Conservation (phyloP, 495 filamentous ascomycete genomes). For the Podospora anserina region DNA sequence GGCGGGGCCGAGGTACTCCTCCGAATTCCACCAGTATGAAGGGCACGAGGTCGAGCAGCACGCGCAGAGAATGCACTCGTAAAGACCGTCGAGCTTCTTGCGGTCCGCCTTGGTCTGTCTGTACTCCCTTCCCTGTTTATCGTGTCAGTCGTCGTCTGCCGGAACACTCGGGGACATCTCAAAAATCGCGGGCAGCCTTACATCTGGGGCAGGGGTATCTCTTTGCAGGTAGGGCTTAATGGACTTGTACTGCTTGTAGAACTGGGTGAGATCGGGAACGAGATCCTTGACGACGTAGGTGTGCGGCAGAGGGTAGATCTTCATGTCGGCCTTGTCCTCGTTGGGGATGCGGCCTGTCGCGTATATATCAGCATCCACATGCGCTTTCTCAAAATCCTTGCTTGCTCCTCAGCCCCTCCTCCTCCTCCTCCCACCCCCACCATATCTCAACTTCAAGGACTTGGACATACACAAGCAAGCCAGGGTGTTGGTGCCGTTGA, state of each 20-base stretch:
- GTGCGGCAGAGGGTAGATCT: conserved; percentile 98
- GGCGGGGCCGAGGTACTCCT: conserved; percentile 96
- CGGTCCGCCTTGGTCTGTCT: conserved; percentile 85
- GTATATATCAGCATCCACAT: conserved; percentile 8
- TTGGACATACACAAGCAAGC: conserved; percentile 88
- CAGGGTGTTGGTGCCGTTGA: conserved; percentile 93
- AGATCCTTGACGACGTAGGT: conserved; percentile 99
- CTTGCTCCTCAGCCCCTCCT: neutral
- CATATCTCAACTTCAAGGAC: conserved; percentile 4
- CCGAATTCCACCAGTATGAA: conserved; percentile 98
- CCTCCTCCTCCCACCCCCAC: neutral
- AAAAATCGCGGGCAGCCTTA: conserved; percentile 38
- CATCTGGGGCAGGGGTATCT: conserved; percentile 70
- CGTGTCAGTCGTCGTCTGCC: conserved; percentile 17
- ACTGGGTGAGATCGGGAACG: conserved; percentile 92
- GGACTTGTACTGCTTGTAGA: conserved; percentile 99
- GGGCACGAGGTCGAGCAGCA: conserved; percentile 99
- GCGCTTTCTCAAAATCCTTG: neutral
- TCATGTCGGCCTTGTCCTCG: conserved; percentile 72
- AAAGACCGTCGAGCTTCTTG: conserved; percentile 94
- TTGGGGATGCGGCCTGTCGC: conserved; percentile 83
- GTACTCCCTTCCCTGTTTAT: conserved; percentile 73
- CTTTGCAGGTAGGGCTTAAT: conserved; percentile 98
- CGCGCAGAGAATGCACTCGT: conserved; percentile 99
- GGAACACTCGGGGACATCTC: neutral